Conservation (phyloP, 192 early-diverging fungal genomes). For the Linnemannia exigua region DNA sequence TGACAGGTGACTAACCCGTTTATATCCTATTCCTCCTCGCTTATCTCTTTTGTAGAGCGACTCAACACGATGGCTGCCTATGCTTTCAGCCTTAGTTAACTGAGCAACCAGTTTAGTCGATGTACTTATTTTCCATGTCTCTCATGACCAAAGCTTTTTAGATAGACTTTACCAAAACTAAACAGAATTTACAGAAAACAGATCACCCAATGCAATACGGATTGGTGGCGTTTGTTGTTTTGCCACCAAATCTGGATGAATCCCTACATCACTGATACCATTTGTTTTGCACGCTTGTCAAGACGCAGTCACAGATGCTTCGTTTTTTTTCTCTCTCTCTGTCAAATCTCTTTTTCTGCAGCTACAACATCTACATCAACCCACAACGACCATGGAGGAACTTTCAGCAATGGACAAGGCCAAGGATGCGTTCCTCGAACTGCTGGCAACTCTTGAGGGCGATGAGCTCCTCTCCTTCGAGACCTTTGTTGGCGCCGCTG, state of each 20-base stretch:
- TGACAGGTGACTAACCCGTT: not conserved
- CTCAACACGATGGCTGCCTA: slow-evolving; percentile 49
- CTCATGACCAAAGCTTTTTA: not conserved
- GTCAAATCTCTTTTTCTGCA: not conserved
- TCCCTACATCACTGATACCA: not conserved
- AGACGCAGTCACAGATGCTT: slow-evolving; percentile 5
- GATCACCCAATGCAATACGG: not conserved
- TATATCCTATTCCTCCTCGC: not conserved
- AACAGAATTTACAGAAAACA: too few relatives aligned
- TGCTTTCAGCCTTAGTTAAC: slow-evolving; percentile 48
- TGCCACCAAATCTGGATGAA: not conserved
- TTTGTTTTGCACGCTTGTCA: not conserved
- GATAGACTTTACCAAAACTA: not conserved
- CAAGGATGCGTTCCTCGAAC: slow-evolving; percentile 47
- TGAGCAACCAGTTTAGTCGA: not conserved
- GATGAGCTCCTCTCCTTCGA: slow-evolving; percentile 55
- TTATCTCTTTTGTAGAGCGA: slow-evolving; percentile 24
- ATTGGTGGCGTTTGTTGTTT: slow-evolving; percentile 1
- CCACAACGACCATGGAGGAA: slow-evolving; percentile 17
- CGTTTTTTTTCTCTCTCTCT: not conserved
- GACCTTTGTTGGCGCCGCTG: slow-evolving; percentile 52
- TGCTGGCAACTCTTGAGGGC: slow-evolving; percentile 42
- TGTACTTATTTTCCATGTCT: not conserved
- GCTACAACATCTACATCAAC: not conserved
- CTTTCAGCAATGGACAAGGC: slow-evolving; percentile 39